phyloP scores from a whole-genome alignment of 139 green algal species.

The Eudorina sp. region DNA sequence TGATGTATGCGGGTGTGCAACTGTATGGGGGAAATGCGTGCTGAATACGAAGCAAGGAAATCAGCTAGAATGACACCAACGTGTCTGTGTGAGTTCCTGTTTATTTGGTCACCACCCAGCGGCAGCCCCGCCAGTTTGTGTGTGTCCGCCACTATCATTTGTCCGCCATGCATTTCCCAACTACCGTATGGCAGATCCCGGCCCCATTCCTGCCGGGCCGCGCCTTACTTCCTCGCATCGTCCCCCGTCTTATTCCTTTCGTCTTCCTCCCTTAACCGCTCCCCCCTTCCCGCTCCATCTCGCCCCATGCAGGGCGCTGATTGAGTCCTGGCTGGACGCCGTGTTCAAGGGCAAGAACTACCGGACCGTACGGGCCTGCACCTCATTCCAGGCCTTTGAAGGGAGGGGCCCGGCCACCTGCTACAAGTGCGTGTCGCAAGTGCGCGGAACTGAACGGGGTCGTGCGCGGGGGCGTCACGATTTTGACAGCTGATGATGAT shows the following conservation, averaged over 20 bases:
- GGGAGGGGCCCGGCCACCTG: not conserved
- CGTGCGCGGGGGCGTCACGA: not conserved
- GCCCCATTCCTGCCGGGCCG: not conserved
- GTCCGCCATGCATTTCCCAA: too few species aligned
- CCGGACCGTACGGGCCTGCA: not conserved
- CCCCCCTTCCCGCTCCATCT: not conserved
- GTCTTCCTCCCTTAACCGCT: not conserved
- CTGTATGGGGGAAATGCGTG: too few species aligned
- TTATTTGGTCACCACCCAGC: too few species aligned
- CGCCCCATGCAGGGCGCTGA: not conserved
- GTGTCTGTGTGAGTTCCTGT: too few species aligned
- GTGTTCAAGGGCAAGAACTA: conserved; percentile 29
- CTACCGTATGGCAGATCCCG: too few species aligned
- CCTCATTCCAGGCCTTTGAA: not conserved
- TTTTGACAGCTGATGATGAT: not conserved
- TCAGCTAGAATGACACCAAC: too few species aligned
- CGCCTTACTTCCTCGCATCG: not conserved
- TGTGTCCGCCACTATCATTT: too few species aligned
- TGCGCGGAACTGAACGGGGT: too few species aligned
- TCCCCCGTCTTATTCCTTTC: too few species aligned
- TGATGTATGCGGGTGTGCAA: too few species aligned
- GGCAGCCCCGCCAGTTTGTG: too few species aligned
- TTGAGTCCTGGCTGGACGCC: conserved; percentile 20
- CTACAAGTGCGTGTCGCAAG: conserved; percentile 18
- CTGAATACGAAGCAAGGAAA: too few species aligned